phyloP scores from a whole-genome alignment of 257 asterid genomes.

The Echium plantagineum region DNA sequence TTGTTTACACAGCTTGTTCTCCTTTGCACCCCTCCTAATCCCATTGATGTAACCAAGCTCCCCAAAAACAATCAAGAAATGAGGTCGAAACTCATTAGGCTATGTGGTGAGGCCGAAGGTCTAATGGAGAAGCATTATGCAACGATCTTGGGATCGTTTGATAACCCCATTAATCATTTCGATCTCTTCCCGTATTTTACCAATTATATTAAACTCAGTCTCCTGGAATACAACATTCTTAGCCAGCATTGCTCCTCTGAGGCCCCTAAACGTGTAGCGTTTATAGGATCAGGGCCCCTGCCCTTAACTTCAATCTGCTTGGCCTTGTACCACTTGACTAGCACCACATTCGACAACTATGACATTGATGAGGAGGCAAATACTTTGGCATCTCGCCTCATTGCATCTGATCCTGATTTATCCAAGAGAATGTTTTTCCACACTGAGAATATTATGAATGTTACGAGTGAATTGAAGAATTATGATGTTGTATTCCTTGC shows the following conservation, averaged over 20 bases:
- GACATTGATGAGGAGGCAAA: background rate
- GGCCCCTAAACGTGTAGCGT: background rate
- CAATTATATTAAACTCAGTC: background rate
- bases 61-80: background rate
- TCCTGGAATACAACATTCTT: background rate
- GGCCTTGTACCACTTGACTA: background rate
- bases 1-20: background rate
- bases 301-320: background rate
- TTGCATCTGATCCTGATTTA: background rate
- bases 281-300: background rate
- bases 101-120: background rate
- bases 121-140: background rate
- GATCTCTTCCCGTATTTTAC: background rate
- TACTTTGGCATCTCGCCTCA: background rate
- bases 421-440: background rate
- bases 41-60: background rate
- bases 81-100: background rate
- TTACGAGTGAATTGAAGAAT: background rate
- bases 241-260: background rate
- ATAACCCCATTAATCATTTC: background rate
- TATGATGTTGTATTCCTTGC: background rate
- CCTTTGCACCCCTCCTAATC: background rate
- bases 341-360: background rate
- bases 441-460: background rate
- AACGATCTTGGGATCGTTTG: background rate